These are phyloP conservation scores for Leersia perrieri DNA, from an alignment of 176 grass and related monocot species.

Conservation along the genomic window DNA sequence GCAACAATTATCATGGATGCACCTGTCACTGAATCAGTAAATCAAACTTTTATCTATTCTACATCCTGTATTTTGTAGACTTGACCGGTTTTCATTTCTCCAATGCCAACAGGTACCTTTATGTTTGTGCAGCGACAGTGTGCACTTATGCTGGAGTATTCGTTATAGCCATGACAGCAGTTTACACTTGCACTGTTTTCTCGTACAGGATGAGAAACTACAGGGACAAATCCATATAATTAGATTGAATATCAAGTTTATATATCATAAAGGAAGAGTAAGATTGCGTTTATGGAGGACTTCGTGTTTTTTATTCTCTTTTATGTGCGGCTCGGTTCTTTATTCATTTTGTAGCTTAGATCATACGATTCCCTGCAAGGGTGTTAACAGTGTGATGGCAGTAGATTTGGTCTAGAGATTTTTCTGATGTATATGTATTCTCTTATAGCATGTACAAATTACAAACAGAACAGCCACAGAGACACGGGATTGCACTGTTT, in stretches of 20 bases:
- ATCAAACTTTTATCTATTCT: not conserved
- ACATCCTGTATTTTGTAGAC: not conserved
- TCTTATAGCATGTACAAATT: not conserved
- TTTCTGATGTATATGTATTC: not conserved
- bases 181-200: slow-evolving; percentile 51
- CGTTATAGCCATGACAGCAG: slow-evolving; percentile 40
- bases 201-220: slow-evolving; percentile 29
- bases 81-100: not conserved
- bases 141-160: slow-evolving; percentile 72
- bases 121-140: slow-evolving; percentile 79
- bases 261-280: slow-evolving; percentile 1
- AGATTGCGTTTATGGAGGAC: not conserved
- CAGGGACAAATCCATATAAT: not conserved
- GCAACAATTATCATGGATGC: not conserved
- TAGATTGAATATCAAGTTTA: not conserved
- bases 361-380: not conserved
- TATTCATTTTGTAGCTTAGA: not conserved
- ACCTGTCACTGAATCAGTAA: not conserved
- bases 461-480: not conserved
- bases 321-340: not conserved
- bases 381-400: not conserved
- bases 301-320: not conserved
- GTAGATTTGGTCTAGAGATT: not conserved
- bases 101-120: slow-evolving; percentile 69
- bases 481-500: not conserved